Evolutionary conservation across 176 grass and related monocot genomes (phyloP).

Genomic region (Luzula sylvatica): DNA sequence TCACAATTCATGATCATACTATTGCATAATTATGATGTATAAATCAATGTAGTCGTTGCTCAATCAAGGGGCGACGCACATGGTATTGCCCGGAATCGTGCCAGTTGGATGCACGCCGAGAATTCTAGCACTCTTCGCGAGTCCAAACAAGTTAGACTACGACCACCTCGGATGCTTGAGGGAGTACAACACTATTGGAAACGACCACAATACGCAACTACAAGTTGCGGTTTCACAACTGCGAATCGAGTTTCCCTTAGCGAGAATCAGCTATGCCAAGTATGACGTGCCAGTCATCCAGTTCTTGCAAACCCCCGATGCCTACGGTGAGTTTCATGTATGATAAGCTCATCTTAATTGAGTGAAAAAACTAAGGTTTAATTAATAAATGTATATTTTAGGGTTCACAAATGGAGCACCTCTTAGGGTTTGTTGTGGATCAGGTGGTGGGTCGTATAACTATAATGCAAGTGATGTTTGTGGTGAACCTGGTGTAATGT

Average conservation of each 20-base stretch:
- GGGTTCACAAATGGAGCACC: constrained; percentile 29
- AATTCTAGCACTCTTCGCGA: constrained; percentile 11
- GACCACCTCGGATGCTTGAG: constrained; percentile 18
- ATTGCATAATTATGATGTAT: neutral
- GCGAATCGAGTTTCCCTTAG: constrained; percentile 4
- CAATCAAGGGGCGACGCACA: constrained; percentile 14
- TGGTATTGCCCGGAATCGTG: constrained; percentile 24
- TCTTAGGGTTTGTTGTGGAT: constrained; percentile 40
- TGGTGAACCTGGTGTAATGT: constrained; percentile 16
- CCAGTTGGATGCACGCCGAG: constrained; percentile 20
- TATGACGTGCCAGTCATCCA: constrained; percentile 13
- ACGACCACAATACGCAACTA: constrained; percentile 15
- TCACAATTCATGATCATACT: neutral
- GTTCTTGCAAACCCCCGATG: constrained; percentile 7
- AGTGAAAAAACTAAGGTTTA: neutral
- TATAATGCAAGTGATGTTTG: constrained; percentile 24
- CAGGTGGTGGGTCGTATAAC: constrained; percentile 47
- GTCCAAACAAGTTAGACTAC: constrained; percentile 12
- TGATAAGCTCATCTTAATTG: neutral
- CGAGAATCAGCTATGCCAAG: constrained; percentile 23
- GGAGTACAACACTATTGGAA: constrained; percentile 16
- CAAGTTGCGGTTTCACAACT: constrained; percentile 1
- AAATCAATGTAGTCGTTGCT: constrained; percentile 15
- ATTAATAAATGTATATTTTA: constrained; percentile 6
- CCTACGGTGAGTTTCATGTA: constrained; percentile 21